Conservation (phyloP, 768 basidiomycete genomes). For the Rhodotorula graminis region DNA sequence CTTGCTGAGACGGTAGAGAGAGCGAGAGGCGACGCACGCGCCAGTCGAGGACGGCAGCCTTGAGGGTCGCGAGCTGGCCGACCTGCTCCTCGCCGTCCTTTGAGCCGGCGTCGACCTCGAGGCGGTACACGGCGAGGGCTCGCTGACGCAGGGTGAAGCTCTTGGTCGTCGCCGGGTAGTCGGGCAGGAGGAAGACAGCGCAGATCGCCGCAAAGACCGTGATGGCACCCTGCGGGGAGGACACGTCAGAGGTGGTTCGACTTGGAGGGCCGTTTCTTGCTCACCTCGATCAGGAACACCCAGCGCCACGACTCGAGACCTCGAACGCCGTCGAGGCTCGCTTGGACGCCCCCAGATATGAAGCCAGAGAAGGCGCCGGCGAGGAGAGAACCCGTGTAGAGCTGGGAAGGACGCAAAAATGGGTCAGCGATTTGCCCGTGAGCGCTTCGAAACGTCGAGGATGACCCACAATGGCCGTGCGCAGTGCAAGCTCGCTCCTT, state of each 20-base stretch:
- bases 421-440: neutral
- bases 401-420: neutral
- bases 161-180: conserved; percentile 29
- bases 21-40: neutral
- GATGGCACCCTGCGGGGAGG: conserved; percentile 18
- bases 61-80: conserved; percentile 31
- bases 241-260: neutral
- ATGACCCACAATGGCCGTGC: conserved; percentile 1
- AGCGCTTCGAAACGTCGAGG: no score
- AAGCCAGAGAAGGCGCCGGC: conserved; percentile 35
- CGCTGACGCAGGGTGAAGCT: conserved; percentile 16
- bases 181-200: conserved; percentile 5
- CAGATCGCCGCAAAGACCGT: conserved; percentile 16
- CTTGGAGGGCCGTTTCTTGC: no score
- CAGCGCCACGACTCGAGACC: conserved; percentile 21
- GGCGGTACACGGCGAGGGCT: conserved; percentile 30
- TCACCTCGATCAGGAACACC: conserved; percentile 17
- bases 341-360: conserved; percentile 27
- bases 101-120: conserved; percentile 36
- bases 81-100: conserved; percentile 38
- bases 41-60: conserved; percentile 38
- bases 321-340: conserved; percentile 13
- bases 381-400: conserved; percentile 35
- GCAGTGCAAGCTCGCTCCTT: conserved; percentile 38
- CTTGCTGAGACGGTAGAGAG: neutral